Conservation (phyloP, 2,329 filamentous ascomycete species). For the Diplodia corticola region DNA sequence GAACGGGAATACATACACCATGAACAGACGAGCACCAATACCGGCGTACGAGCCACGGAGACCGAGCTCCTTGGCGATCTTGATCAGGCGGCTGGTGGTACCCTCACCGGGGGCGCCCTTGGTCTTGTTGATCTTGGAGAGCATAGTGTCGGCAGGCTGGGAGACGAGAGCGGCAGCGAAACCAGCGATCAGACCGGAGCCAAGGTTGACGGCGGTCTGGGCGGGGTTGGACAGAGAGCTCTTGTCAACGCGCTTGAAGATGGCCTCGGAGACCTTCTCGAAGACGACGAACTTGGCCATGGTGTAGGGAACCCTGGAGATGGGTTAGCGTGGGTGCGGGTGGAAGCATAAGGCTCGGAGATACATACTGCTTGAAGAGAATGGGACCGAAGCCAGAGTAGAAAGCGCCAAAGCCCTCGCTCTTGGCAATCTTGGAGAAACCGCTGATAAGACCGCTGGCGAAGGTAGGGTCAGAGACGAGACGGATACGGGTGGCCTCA, state of each 20-base stretch:
- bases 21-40: conserved; percentile 77
- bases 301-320: conserved; percentile 77
- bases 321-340: conserved; percentile 27
- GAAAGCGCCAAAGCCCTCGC: conserved; percentile 81
- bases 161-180: conserved; percentile 85
- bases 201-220: conserved; percentile 81
- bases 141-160: conserved; percentile 90
- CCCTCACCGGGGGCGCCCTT: conserved; percentile 84
- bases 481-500: conserved; percentile 90
- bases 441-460: conserved; percentile 76
- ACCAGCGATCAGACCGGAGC: conserved; percentile 81
- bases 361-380: conserved; percentile 44
- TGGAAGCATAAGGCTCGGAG: too few species aligned
- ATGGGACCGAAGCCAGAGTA: conserved; percentile 79
- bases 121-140: conserved; percentile 96
- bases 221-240: conserved; percentile 63
- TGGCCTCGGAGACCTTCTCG: conserved; percentile 79
- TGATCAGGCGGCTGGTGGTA: conserved; percentile 76
- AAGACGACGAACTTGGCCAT: conserved; percentile 95
- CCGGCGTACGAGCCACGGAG: conserved; percentile 74
- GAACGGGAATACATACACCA: conserved; percentile 41
- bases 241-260: conserved; percentile 73
- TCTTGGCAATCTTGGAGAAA: conserved; percentile 79
- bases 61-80: conserved; percentile 86
- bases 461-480: conserved; percentile 84